Percentiles rank a stretch among this genome's conserved stretches.
Evolutionary conservation across 2,329 filamentous ascomycete genomes (phyloP).

Genomic region (Fusarium ambrosium): DNA sequence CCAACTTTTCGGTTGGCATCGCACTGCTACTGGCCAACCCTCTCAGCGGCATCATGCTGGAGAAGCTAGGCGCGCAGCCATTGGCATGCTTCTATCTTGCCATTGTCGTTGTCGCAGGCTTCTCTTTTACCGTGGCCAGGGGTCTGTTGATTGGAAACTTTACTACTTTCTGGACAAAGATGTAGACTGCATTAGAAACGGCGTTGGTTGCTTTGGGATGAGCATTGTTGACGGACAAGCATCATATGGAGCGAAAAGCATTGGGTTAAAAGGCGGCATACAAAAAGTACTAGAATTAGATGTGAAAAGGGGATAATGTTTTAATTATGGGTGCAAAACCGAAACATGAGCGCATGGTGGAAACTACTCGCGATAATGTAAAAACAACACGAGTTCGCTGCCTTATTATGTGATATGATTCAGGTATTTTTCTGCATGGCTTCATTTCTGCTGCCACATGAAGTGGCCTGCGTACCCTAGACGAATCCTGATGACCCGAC

Average conservation of each 20-base stretch:
- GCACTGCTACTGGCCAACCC: slow-evolving; percentile 59
- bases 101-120: slow-evolving; percentile 51
- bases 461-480: not conserved
- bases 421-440: not conserved
- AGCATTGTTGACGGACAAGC: not conserved
- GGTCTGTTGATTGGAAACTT: slow-evolving; percentile 24
- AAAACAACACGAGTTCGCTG: not conserved
- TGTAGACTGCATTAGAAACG: slow-evolving; percentile 7
- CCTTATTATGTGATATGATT: not conserved
- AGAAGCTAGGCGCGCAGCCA: slow-evolving; percentile 56
- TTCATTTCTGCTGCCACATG: not conserved
- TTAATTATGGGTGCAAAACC: not conserved
- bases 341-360: not conserved
- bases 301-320: not conserved
- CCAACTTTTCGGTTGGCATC: slow-evolving; percentile 59
- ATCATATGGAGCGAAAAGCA: not conserved
- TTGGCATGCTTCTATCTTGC: slow-evolving; percentile 61
- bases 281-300: not conserved
- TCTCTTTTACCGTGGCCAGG: slow-evolving; percentile 42
- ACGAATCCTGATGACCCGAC: not conserved
- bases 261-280: not conserved
- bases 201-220: not conserved
- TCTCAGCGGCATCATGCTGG: slow-evolving; percentile 58
- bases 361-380: not conserved
- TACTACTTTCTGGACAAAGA: slow-evolving; percentile 3